Base-by-base conservation (phyloP, 2,329 filamentous ascomycete genomes). In the Penicillium italicum region DNA sequence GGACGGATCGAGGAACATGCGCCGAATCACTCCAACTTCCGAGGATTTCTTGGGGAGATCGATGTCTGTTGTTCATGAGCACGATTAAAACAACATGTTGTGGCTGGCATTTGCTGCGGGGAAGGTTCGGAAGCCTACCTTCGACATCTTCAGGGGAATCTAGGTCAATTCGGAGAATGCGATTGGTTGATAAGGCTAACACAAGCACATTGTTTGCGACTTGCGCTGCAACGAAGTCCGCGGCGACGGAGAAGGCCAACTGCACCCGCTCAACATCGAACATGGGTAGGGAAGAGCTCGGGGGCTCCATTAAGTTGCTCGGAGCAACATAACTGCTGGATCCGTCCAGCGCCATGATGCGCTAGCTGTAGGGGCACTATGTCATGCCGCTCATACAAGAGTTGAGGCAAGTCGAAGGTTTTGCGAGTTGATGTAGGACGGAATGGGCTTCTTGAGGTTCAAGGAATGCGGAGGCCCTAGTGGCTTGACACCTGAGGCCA, bases 141-240 rank as follows among this genome's bases (percentile, higher is more conserved):
- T 99, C 94, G 68, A 99, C 97, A 74, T 99, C 94, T 69, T 92
- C 90, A 6, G 94, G 89, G 68, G 88, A 90, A 74, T 97, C 91
- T 49, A 97, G 79, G 72, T 97, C 94, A 72, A 99, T 99, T 58
- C 94, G 86, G 57, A 99, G 79, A 61, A 99, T 94, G 65, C 93
- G 88, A 48, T 91, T 91, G 56, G 93, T 97, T 5, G 91, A 93
- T 36, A 99, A 82, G 38, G 94, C 94, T 49, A 99, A 81, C 22
- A 97, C 86, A 55, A 99, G 83, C 59, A 97, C 92, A 79, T 99
- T 97, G 76, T 99, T 97, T 62, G 93, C 92, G 53, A 97, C 93
- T 75, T 97, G 92, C 38, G 92, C 92, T 18, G 94, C 92, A 45
- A 96, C 94, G 71, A 99, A 97, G 74, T 97, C 90, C 62, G 93